phyloP scores from a whole-genome alignment of 805 yeast species.

The Wickerhamomyces silvicola region DNA sequence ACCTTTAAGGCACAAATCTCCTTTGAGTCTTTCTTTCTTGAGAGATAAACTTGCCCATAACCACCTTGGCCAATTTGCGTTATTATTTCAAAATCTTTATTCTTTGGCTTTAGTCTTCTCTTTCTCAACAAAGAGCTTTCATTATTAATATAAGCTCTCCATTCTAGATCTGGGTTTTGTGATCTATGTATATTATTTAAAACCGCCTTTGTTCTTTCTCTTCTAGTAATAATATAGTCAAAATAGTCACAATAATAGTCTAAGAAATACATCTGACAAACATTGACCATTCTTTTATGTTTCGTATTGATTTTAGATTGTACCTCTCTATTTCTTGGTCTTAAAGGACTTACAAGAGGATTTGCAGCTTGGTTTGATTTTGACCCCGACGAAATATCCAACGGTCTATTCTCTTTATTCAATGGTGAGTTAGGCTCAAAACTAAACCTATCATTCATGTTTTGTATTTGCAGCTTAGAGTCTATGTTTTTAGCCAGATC shows the following conservation, averaged over 20 bases:
- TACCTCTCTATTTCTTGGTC: constrained; percentile 8
- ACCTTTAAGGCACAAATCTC: constrained; percentile 95
- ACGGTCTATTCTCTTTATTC: constrained; percentile 37
- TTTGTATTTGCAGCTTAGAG: constrained; percentile 20
- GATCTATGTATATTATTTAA: constrained; percentile 43
- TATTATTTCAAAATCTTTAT: constrained; percentile 91
- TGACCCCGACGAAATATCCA: constrained; percentile 19
- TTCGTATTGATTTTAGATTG: constrained; percentile 29
- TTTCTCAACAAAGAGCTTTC: constrained; percentile 83
- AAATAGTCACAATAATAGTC: constrained; percentile 96
- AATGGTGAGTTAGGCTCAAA: constrained; percentile 30
- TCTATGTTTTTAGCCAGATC: constrained; percentile 22
- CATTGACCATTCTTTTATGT: constrained; percentile 81
- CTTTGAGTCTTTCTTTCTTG: constrained; percentile 87
- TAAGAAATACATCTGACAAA: constrained; percentile 87
- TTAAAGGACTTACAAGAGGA: constrained; percentile 6
- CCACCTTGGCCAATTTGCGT: constrained; percentile 99
- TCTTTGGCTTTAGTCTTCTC: constrained; percentile 85
- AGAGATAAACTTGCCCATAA: constrained; percentile 96
- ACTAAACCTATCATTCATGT: constrained; percentile 18
- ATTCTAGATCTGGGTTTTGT: constrained; percentile 36
- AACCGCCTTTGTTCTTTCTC: constrained; percentile 73
- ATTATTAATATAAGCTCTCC: constrained; percentile 76
- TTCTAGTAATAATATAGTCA: constrained; percentile 82
- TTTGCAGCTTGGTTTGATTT: constrained; percentile 13